Conservation (phyloP, 2,329 filamentous ascomycete species). For the Rutstroemia sp. region DNA sequence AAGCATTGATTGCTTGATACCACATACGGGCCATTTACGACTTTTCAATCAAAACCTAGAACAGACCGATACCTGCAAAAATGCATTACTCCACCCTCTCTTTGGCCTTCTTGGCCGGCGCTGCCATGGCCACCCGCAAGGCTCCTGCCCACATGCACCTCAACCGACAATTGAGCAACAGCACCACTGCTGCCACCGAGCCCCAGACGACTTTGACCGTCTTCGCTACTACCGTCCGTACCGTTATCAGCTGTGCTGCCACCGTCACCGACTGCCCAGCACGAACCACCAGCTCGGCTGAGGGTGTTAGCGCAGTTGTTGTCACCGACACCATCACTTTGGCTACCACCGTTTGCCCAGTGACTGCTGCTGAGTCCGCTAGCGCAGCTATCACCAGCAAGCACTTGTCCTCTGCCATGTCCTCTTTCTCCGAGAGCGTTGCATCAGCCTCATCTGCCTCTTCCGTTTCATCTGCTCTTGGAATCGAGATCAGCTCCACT, state of each 20-base stretch:
- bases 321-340: constrained; percentile 36
- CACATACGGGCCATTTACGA: constrained; percentile 8
- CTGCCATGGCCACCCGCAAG: constrained; percentile 22
- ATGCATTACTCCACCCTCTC: constrained; percentile 28
- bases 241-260: constrained; percentile 33
- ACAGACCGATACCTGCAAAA: constrained; percentile 13
- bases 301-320: constrained; percentile 26
- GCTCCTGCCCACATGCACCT: constrained; percentile 24
- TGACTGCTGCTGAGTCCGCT: constrained; percentile 33
- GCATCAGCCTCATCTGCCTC: neutral
- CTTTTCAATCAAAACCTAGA: neutral
- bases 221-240: constrained; percentile 30
- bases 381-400: constrained; percentile 27
- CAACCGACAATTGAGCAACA: constrained; percentile 20
- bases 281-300: constrained; percentile 12
- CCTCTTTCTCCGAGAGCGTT: constrained; percentile 2
- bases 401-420: constrained; percentile 1
- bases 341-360: constrained; percentile 44
- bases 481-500: neutral
- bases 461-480: neutral
- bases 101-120: constrained; percentile 29
- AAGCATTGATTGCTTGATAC: constrained; percentile 24
- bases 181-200: constrained; percentile 9
- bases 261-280: constrained; percentile 36
- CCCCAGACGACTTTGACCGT: constrained; percentile 34